Evolutionary conservation across 1,284 basidiomycete genomes (phyloP), one percentile per base, ranked within the genome.

Genomic region (Ustilago sp.): DNA sequence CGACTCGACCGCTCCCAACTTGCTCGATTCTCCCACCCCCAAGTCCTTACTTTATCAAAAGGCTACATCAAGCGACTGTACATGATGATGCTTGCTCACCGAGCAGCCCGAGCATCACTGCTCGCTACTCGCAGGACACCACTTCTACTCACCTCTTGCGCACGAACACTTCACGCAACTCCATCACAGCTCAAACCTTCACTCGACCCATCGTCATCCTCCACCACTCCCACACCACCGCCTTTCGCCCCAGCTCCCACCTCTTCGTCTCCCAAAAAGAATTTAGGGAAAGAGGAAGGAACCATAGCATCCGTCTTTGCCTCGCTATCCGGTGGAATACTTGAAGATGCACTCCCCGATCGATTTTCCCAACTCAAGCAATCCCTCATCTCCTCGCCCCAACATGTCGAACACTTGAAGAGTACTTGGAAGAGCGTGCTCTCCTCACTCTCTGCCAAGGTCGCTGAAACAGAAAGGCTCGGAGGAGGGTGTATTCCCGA

Each of bases 291-390:
- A 48, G 65, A 64, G 6, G 69, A 74, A 53, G 80, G 80, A 17
- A 74, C 80, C 28, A 81, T 82, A 38, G 79, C 76, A 3, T 69
- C 68, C 2, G 80, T 82, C 38, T 82, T 82, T 48, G 79, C 80
- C 35, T 63, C 77, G 2, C 67, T 82, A 8, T 73, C 68, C 0
- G 80, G 80, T 8, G 78, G 72, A 3, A 66, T 68, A 0, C 63
- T 80, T 15, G 75, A 71, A 54, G 76, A 82, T 48, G 63, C 73
- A 1, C 70, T 82, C 2, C 80, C 80, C 0, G 61, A 61, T n/a
- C 67, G 80, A 2, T 82, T 82, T 39, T 47, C 73, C 4, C 17
- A 62, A 3, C 69, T 82, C 31, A 82, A 82, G 51, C 60, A 52
- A 28, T 58, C 57, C 0, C 61, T 82, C 17, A 47, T 82, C n/a